Conservation (phyloP, 345 rosid genomes). For the Brassica juncea region DNA sequence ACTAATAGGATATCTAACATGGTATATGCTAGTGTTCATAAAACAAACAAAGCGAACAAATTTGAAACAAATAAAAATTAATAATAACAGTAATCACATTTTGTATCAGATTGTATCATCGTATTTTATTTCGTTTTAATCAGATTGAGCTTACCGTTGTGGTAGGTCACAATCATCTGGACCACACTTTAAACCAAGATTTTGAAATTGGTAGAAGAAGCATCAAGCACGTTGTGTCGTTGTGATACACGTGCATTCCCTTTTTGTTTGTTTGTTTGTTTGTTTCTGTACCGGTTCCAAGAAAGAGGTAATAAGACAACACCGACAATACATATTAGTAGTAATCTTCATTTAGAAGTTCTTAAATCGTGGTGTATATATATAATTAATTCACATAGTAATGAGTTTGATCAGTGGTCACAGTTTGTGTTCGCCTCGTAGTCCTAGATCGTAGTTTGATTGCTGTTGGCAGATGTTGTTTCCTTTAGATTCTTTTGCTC, state of each 20-base stretch:
- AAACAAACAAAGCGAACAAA: background rate
- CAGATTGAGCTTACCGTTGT: constrained; percentile 13
- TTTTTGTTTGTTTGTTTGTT: background rate
- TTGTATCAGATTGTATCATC: background rate
- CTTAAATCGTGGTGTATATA: background rate
- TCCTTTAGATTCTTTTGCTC: constrained; percentile 1
- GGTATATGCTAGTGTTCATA: background rate
- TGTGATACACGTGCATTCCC: constrained; percentile 14
- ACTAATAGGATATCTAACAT: background rate
- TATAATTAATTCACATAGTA: background rate
- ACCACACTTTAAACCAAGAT: background rate
- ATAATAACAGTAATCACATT: background rate
- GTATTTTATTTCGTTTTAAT: background rate
- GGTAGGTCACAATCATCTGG: constrained; percentile 13
- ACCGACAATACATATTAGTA: background rate
- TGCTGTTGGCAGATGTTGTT: background rate
- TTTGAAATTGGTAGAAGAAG: background rate
- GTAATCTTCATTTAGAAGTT: background rate
- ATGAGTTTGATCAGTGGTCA: background rate
- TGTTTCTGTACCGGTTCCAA: background rate
- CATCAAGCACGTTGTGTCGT: background rate
- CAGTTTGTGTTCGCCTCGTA: constrained; percentile 11
- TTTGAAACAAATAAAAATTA: no score
- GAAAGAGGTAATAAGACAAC: constrained; percentile 5
- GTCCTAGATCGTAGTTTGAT: background rate